Evolutionary conservation across 176 grass and related monocot genomes (phyloP).

Genomic region (Zizania latifolia): DNA sequence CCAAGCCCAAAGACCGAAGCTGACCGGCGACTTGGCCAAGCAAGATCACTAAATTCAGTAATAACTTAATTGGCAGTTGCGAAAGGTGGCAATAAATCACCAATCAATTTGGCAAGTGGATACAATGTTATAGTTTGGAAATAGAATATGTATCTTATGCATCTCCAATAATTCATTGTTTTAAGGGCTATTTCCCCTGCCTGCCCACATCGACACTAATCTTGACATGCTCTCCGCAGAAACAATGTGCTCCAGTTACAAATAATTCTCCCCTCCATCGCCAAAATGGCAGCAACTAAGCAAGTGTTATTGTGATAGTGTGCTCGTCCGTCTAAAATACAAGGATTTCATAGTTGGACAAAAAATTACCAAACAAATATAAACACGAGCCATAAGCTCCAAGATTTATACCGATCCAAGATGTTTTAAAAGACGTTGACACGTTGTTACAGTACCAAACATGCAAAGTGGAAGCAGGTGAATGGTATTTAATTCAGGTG

Average conservation of each 20-base stretch:
- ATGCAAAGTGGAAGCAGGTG: background rate
- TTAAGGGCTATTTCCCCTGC: background rate
- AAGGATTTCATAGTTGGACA: background rate
- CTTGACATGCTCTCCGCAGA: background rate
- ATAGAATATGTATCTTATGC: background rate
- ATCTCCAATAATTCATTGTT: background rate
- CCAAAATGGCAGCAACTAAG: background rate
- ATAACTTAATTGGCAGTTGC: background rate
- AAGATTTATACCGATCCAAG: background rate
- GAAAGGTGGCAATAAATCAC: background rate
- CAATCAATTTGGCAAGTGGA: background rate
- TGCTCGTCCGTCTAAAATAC: background rate
- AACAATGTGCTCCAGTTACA: background rate
- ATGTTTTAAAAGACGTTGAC: too few relatives aligned
- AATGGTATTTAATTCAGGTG: background rate
- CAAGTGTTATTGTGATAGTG: background rate
- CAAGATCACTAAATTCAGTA: background rate
- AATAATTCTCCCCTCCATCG: background rate
- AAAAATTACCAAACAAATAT: background rate
- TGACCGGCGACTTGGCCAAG: background rate
- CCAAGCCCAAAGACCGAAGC: background rate
- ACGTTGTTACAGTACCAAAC: background rate
- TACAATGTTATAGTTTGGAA: background rate
- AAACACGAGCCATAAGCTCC: background rate
- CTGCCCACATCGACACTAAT: background rate